phyloP scores from a whole-genome alignment of 2,329 filamentous ascomycete genomes.

The Fulvia fulva region DNA sequence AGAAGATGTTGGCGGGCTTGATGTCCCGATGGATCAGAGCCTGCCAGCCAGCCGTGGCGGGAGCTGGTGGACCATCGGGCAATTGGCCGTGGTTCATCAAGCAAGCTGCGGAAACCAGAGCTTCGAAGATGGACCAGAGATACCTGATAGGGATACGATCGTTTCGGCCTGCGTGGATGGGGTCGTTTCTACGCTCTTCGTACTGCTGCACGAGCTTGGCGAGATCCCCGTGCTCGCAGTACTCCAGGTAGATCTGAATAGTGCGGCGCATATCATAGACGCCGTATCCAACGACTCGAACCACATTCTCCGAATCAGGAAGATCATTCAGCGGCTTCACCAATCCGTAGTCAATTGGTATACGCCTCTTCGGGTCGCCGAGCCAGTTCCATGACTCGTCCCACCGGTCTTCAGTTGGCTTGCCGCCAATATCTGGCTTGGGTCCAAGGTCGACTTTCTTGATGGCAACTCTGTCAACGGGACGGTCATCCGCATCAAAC shows the following conservation, averaged over 20 bases:
- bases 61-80: background rate
- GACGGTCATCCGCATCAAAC: background rate
- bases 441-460: background rate
- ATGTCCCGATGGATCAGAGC: conserved; percentile 7
- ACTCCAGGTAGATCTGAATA: background rate
- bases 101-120: conserved; percentile 5
- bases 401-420: background rate
- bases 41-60: background rate
- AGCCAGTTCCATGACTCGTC: background rate
- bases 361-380: background rate
- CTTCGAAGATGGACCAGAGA: conserved; percentile 10
- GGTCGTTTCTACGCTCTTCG: background rate
- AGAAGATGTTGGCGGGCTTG: conserved; percentile 12
- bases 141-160: background rate
- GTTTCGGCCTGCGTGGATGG: background rate
- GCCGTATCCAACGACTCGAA: background rate
- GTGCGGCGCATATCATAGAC: background rate
- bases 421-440: background rate
- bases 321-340: background rate
- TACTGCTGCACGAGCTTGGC: background rate
- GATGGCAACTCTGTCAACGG: background rate
- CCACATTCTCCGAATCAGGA: background rate
- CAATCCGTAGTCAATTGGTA: background rate
- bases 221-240: background rate
- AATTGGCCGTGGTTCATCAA: conserved; percentile 2